Percentiles rank a stretch among this genome's conserved stretches.
Conservation (phyloP, 352 stramenopile species). For the Synura sp. region DNA sequence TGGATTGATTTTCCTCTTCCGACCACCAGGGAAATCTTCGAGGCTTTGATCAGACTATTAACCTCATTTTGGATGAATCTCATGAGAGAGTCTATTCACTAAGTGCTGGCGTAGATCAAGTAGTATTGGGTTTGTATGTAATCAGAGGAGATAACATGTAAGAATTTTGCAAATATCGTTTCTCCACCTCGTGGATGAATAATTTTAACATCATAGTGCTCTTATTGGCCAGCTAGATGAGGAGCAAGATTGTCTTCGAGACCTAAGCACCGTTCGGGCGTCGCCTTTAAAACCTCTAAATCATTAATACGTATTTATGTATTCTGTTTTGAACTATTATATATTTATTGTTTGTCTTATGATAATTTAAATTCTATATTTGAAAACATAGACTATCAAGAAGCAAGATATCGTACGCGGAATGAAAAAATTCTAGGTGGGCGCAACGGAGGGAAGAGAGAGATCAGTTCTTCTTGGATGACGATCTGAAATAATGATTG, state of each 20-base stretch:
- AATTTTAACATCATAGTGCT: constrained; percentile 28
- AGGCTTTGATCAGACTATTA: constrained; percentile 86
- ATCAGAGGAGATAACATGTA: constrained; percentile 88
- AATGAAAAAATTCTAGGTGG: too few species aligned
- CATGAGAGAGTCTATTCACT: constrained; percentile 85
- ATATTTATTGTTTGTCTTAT: too few species aligned
- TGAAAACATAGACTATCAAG: too few species aligned
- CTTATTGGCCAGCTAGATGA: constrained; percentile 58
- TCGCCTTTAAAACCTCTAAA: constrained; percentile 79
- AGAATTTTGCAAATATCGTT: constrained; percentile 29
- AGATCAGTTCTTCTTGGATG: too few species aligned
- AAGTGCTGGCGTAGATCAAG: constrained; percentile 75
- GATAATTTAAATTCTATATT: too few species aligned
- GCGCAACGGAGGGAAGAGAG: too few species aligned
- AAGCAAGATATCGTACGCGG: too few species aligned
- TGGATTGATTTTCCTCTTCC: not conserved
- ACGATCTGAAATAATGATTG: too few species aligned
- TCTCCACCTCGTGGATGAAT: not conserved
- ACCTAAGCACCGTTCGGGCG: constrained; percentile 74
- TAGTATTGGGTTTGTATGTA: constrained; percentile 84
- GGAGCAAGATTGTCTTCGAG: constrained; percentile 75
- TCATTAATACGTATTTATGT: too few species aligned
- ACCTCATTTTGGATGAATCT: constrained; percentile 83
- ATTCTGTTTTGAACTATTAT: too few species aligned
- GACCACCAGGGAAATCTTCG: constrained; percentile 73